Conservation (phyloP, 2,329 filamentous ascomycete genomes). For the Sordariomycetes sp. region DNA sequence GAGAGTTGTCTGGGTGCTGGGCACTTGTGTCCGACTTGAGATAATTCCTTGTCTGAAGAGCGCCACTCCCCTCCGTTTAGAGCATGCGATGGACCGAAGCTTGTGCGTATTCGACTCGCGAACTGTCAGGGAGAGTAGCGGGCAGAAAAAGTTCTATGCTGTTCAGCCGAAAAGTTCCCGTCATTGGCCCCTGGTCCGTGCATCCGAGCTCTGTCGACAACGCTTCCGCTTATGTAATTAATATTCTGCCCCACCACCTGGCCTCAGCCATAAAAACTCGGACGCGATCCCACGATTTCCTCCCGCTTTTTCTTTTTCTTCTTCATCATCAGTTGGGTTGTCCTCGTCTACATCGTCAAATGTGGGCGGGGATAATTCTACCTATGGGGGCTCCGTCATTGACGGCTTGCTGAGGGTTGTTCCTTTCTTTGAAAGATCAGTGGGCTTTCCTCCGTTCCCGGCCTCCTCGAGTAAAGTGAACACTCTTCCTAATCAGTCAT, state of each 20-base stretch:
- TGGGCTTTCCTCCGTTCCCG: conserved; percentile 47
- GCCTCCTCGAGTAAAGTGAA: conserved; percentile 36
- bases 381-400: conserved; percentile 36
- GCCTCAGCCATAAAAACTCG: conserved; percentile 7
- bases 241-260: not conserved
- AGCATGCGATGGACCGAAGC: conserved; percentile 2
- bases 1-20: conserved; percentile 1
- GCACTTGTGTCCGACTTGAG: not conserved
- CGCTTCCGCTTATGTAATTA: conserved; percentile 1
- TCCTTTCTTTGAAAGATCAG: conserved; percentile 16
- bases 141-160: conserved; percentile 1
- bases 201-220: not conserved
- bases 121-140: not conserved
- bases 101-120: not conserved
- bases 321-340: conserved; percentile 32
- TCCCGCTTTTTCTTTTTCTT: conserved; percentile 18
- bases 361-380: conserved; percentile 30
- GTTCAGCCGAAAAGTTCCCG: conserved; percentile 3
- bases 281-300: conserved; percentile 4
- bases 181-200: conserved; percentile 1
- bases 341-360: conserved; percentile 35
- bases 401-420: conserved; percentile 45
- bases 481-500: conserved; percentile 36
- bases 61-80: not conserved
- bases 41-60: not conserved